These are phyloP conservation scores for Jamesozyma piceae DNA, from an alignment of 805 yeast species.

Conservation along the genomic window DNA sequence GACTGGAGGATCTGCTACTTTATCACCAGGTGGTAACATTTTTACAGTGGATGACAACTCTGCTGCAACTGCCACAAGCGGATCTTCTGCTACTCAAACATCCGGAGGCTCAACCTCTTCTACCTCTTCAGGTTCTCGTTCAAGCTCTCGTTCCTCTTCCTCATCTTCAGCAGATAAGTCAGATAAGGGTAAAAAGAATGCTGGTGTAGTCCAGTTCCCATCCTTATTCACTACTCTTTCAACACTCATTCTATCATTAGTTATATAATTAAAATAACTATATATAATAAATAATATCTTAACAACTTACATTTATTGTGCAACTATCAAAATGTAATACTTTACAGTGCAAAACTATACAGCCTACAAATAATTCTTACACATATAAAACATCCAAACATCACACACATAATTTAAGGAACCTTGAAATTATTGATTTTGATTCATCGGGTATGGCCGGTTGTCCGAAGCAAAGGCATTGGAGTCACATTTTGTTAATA, in stretches of 20 bases:
- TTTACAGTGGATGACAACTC: slow-evolving; percentile 11
- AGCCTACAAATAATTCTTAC: no score
- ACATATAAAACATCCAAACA: no score
- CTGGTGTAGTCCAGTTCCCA: not conserved
- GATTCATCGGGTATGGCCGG: no score
- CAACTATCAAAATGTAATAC: no score
- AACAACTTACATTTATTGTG: no score
- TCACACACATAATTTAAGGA: no score
- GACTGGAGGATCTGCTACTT: slow-evolving; percentile 18
- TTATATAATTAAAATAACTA: no score
- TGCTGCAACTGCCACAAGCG: not conserved
- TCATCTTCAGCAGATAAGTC: not conserved
- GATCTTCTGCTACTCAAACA: not conserved
- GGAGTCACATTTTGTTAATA: no score
- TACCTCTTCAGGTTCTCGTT: not conserved
- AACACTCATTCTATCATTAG: not conserved
- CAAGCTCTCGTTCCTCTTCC: not conserved
- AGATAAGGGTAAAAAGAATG: not conserved
- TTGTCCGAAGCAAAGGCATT: no score
- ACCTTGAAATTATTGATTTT: no score
- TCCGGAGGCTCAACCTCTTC: not conserved
- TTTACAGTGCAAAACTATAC: no score
- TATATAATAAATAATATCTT: not conserved
- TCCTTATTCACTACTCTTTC: not conserved
- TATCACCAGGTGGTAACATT: slow-evolving; percentile 23